Percentiles rank a stretch among this genome's conserved stretches.
Conservation (phyloP, 257 asterid species). For the Avicennia marina region DNA sequence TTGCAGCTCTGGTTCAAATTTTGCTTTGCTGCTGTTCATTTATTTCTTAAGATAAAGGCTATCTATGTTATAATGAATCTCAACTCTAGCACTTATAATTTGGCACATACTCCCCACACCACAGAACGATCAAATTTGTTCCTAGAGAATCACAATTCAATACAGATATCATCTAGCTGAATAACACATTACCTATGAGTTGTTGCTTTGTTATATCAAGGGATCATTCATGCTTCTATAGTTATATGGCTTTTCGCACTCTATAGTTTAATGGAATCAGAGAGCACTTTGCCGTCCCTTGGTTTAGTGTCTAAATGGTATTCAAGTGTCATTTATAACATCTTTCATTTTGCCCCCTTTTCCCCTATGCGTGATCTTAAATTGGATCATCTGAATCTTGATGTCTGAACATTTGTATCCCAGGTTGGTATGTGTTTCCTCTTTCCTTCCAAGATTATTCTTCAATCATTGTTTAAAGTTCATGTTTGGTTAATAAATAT, state of each 20-base stretch:
- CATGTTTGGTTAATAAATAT: too few species aligned
- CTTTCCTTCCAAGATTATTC: too few species aligned
- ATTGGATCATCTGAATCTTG: too few species aligned
- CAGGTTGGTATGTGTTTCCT: too few species aligned
- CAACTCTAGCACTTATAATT: neutral
- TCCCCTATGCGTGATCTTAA: too few species aligned
- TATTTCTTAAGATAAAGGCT: neutral
- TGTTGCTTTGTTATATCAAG: neutral
- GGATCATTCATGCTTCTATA: neutral
- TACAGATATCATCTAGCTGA: neutral
- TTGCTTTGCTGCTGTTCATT: neutral
- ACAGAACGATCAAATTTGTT: neutral
- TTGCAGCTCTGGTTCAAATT: constrained; percentile 4
- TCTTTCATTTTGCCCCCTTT: too few species aligned
- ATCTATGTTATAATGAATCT: neutral
- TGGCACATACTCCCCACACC: neutral
- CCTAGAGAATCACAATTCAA: neutral
- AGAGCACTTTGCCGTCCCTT: neutral
- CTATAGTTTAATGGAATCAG: neutral
- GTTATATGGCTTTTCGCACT: neutral
- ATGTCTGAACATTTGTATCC: too few species aligned
- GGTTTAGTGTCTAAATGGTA: neutral
- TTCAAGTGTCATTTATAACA: neutral
- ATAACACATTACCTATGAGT: neutral
- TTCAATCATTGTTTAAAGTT: too few species aligned